These are phyloP conservation scores for Penicillium parvum DNA, from an alignment of 495 filamentous ascomycete genomes.

Conservation along the genomic window DNA sequence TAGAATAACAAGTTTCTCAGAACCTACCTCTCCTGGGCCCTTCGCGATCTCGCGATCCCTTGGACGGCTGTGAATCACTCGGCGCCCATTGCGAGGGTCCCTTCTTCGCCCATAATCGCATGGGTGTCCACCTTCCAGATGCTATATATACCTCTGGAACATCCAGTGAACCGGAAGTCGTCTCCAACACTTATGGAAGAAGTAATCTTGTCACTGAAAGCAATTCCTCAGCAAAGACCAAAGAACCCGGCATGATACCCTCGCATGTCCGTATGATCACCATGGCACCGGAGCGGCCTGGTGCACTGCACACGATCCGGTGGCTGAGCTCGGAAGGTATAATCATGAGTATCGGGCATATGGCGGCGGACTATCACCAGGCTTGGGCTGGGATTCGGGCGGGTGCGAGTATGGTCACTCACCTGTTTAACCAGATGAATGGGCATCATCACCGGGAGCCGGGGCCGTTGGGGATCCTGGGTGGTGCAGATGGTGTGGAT, in stretches of 20 bases:
- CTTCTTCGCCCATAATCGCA: conserved; percentile 61
- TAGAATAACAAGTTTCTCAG: not conserved
- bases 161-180: conserved; percentile 7
- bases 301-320: conserved; percentile 48
- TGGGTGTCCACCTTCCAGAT: conserved; percentile 54
- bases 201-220: conserved; percentile 4
- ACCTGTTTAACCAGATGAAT: conserved; percentile 77
- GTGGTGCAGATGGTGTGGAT: not conserved
- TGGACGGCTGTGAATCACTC: conserved; percentile 58
- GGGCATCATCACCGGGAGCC: conserved; percentile 68
- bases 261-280: conserved; percentile 58
- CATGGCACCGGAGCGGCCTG: conserved; percentile 59
- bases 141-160: conserved; percentile 36
- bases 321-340: conserved; percentile 49
- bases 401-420: conserved; percentile 68
- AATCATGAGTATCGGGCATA: conserved; percentile 58
- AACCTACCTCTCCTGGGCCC: conserved; percentile 56
- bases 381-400: conserved; percentile 50
- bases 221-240: conserved; percentile 2
- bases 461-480: conserved; percentile 39
- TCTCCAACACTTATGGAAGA: conserved; percentile 5
- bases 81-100: conserved; percentile 73
- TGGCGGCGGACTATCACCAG: conserved; percentile 60
- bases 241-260: conserved; percentile 3
- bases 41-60: conserved; percentile 31